A percentile compares a stretch with the other conserved stretches of the same genome.
Conservation (phyloP, 73 alveolate species). For the Paramecium biaurelia region DNA sequence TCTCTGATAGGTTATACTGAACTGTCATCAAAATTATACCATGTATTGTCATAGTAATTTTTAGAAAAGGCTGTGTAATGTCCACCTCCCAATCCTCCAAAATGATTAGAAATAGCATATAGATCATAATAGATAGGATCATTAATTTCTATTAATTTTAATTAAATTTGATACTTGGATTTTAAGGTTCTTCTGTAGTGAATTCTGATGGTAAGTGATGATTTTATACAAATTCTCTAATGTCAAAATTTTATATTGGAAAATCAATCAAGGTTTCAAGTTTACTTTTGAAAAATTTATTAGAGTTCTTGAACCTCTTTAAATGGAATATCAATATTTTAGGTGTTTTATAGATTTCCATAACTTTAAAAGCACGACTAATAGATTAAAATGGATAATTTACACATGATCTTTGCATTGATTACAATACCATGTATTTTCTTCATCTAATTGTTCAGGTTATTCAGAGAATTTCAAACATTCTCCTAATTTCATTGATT, state of each 20-base stretch:
- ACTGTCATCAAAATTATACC: slow-evolving; percentile 90
- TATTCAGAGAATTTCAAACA: slow-evolving; percentile 28
- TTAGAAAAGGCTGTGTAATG: slow-evolving; percentile 96
- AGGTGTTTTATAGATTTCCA: slow-evolving; percentile 89
- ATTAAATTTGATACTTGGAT: background rate
- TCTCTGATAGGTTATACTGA: slow-evolving; percentile 59
- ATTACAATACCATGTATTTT: slow-evolving; percentile 77
- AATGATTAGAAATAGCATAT: slow-evolving; percentile 94
- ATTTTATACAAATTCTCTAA: slow-evolving; percentile 71
- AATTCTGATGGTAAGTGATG: background rate
- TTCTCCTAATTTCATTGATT: background rate
- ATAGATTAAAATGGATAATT: background rate
- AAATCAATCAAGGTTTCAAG: slow-evolving; percentile 71
- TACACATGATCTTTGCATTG: slow-evolving; percentile 77
- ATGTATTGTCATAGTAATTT: slow-evolving; percentile 69
- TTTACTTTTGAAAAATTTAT: slow-evolving; percentile 73
- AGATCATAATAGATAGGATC: slow-evolving; percentile 84
- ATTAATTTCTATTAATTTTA: slow-evolving; percentile 14
- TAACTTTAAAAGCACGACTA: slow-evolving; percentile 73
- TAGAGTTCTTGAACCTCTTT: slow-evolving; percentile 79
- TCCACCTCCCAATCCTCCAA: slow-evolving; percentile 96
- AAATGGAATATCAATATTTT: slow-evolving; percentile 77
- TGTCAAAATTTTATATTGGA: slow-evolving; percentile 75
- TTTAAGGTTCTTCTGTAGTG: background rate
- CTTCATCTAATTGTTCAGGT: slow-evolving; percentile 46